A percentile compares a stretch with the other conserved stretches of the same genome.
Conservation (phyloP, 805 yeast genomes). For the Yamadazyma takamatsuzukensis region DNA sequence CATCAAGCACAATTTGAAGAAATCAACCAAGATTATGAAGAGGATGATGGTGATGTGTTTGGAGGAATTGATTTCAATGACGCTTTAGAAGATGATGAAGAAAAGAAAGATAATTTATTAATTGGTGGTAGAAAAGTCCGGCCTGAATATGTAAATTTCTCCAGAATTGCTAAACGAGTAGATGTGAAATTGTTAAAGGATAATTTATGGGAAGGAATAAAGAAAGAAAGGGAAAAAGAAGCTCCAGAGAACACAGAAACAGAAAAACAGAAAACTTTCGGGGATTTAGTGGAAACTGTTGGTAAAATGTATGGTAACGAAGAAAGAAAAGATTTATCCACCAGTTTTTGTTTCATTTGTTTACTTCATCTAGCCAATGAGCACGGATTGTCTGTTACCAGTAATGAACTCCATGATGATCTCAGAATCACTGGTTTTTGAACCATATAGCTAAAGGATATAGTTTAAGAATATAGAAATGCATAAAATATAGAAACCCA, state of each 20-base stretch:
- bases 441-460: no score
- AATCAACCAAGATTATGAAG: constrained; percentile 31
- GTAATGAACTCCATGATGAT: constrained; percentile 33
- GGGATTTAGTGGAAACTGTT: constrained; percentile 30
- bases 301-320: constrained; percentile 33
- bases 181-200: constrained; percentile 39
- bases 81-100: constrained; percentile 12
- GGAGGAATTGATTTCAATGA: constrained; percentile 43
- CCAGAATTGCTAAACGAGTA: constrained; percentile 41
- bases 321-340: constrained; percentile 39
- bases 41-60: constrained; percentile 28
- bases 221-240: constrained; percentile 11
- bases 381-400: constrained; percentile 32
- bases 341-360: constrained; percentile 45
- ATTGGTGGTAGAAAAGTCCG: constrained; percentile 19
- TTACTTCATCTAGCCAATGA: constrained; percentile 43
- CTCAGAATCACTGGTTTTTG: constrained; percentile 27
- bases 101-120: constrained; percentile 7
- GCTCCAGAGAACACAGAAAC: constrained; percentile 3
- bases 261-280: constrained; percentile 20
- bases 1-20: constrained; percentile 42
- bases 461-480: no score
- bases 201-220: constrained; percentile 37
- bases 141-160: constrained; percentile 40
- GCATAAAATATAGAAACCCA: no score